These are phyloP conservation scores for Monascus purpureus DNA, from an alignment of 495 filamentous ascomycete genomes.

Conservation along the genomic window DNA sequence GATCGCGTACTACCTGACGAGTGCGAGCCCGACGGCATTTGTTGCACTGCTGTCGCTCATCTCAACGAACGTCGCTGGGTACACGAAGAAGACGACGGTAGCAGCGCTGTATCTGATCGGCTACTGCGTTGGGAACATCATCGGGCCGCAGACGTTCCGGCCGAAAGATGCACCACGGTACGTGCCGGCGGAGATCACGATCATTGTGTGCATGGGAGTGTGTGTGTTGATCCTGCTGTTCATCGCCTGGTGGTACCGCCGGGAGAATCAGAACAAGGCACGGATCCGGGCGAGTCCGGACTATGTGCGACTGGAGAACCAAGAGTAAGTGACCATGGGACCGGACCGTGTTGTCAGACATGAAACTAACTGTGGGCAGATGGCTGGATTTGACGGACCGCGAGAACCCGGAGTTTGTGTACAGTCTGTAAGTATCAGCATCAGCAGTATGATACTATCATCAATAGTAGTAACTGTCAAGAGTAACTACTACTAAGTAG, in stretches of 20 bases:
- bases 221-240: slow-evolving; percentile 42
- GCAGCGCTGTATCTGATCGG: slow-evolving; percentile 56
- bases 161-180: slow-evolving; percentile 46
- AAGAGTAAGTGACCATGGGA: slow-evolving; percentile 33
- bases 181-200: slow-evolving; percentile 52
- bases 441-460: too few species aligned
- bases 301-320: slow-evolving; percentile 53
- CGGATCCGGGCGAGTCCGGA: slow-evolving; percentile 35
- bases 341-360: not conserved
- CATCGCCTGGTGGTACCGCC: slow-evolving; percentile 47
- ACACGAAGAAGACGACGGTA: slow-evolving; percentile 64
- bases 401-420: slow-evolving; percentile 28
- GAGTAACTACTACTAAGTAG: too few species aligned
- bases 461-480: too few species aligned
- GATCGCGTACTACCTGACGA: slow-evolving; percentile 50
- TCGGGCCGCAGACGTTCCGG: slow-evolving; percentile 46
- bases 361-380: slow-evolving; percentile 11
- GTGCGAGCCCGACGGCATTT: slow-evolving; percentile 39
- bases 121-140: slow-evolving; percentile 49
- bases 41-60: slow-evolving; percentile 38
- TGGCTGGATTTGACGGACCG: slow-evolving; percentile 45
- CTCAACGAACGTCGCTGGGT: slow-evolving; percentile 53
- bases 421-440: slow-evolving; percentile 13
- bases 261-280: slow-evolving; percentile 48
- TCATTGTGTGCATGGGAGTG: slow-evolving; percentile 48